These are phyloP conservation scores for Collybiopsis luxurians DNA, from an alignment of 768 basidiomycete genomes.

Conservation along the genomic window DNA sequence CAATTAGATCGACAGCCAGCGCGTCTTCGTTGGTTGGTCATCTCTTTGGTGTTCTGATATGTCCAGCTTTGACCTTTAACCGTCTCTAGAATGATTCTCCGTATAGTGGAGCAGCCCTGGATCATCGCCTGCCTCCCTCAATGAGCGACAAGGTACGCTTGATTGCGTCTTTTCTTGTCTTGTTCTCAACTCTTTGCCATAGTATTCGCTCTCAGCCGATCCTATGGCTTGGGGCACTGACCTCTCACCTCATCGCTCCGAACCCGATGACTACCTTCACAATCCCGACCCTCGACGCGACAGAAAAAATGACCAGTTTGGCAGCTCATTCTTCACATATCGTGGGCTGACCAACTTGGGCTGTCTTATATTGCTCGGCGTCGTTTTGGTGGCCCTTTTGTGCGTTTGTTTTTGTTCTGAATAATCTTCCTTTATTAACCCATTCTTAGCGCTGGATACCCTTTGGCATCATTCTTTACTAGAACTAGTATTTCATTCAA, in stretches of 20 bases:
- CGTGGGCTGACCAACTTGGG: conserved; percentile 74
- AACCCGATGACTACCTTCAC: conserved; percentile 72
- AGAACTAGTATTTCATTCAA: conserved; percentile 32
- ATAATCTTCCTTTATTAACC: background rate
- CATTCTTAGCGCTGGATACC: conserved; percentile 57
- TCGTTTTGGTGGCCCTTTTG: conserved; percentile 60
- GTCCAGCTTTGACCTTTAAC: conserved; percentile 1
- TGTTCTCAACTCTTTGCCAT: background rate
- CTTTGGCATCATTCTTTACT: conserved; percentile 57
- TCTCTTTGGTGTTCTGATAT: background rate
- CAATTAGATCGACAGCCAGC: conserved; percentile 37
- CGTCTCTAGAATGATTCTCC: conserved; percentile 37
- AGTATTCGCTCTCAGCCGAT: conserved; percentile 77
- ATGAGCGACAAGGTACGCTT: conserved; percentile 55
- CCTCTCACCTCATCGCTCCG: conserved; percentile 51
- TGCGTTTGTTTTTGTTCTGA: conserved; percentile 28
- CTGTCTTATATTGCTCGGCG: conserved; percentile 55
- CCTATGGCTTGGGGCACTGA: conserved; percentile 72
- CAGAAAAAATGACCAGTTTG: conserved; percentile 50
- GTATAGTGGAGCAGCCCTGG: conserved; percentile 30
- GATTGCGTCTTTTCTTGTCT: background rate
- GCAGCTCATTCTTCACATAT: conserved; percentile 63
- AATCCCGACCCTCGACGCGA: conserved; percentile 69
- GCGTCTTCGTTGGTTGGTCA: conserved; percentile 39
- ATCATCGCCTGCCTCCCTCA: conserved; percentile 31